Percentiles rank a stretch among this genome's conserved stretches.
These are phyloP conservation scores for Amphirosellinia nigrospora DNA, from an alignment of 495 filamentous ascomycete genomes.

Conservation along the genomic window DNA sequence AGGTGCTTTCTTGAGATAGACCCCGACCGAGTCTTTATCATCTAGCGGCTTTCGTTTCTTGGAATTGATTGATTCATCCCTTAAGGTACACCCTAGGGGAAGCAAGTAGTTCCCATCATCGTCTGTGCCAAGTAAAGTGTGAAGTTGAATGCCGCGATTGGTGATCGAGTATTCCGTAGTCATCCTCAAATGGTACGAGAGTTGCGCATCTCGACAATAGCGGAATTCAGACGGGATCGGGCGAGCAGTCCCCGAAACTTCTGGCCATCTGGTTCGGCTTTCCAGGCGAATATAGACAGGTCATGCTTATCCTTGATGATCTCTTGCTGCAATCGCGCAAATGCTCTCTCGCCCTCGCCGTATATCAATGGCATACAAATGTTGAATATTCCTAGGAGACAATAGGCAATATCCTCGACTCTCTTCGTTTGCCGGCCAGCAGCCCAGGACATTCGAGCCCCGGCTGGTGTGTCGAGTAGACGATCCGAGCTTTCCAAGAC, in stretches of 20 bases:
- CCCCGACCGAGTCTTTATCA: neutral
- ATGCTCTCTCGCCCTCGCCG: constrained; percentile 37
- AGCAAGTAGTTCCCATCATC: constrained; percentile 1
- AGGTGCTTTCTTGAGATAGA: constrained; percentile 15
- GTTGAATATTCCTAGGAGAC: constrained; percentile 36
- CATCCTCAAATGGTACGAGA: constrained; percentile 10
- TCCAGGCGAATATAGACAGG: constrained; percentile 28
- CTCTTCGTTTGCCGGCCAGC: constrained; percentile 38
- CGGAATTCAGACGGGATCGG: constrained; percentile 9
- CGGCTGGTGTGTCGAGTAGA: constrained; percentile 15
- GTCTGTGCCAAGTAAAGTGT: constrained; percentile 1
- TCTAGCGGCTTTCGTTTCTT: neutral
- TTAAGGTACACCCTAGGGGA: constrained; percentile 1
- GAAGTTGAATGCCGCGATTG: neutral
- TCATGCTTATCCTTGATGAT: constrained; percentile 32
- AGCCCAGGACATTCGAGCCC: constrained; percentile 42
- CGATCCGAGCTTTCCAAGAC: neutral
- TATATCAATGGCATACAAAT: constrained; percentile 41
- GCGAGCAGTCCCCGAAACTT: constrained; percentile 9
- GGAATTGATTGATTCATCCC: neutral
- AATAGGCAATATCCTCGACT: constrained; percentile 37
- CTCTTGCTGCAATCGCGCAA: constrained; percentile 37
- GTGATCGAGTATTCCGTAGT: constrained; percentile 9
- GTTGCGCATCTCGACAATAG: neutral
- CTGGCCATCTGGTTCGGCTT: constrained; percentile 1